Conservation (phyloP, 192 early-diverging fungal species). For the Entomortierella chlamydospora region DNA sequence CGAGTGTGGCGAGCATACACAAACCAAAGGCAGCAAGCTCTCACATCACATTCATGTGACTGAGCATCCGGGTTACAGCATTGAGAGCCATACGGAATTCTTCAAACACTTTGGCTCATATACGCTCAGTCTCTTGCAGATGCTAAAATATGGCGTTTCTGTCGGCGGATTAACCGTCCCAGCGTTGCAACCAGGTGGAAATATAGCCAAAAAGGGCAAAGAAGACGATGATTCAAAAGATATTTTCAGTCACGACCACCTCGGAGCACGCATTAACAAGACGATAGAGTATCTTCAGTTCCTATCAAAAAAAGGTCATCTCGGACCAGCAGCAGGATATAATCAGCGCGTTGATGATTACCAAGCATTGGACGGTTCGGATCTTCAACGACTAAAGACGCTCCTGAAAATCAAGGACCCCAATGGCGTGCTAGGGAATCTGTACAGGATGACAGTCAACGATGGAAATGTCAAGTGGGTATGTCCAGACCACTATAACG, state of each 20-base stretch:
- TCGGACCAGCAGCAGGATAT: background rate
- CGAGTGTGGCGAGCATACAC: constrained; percentile 31
- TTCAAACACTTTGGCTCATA: constrained; percentile 21
- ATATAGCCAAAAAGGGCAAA: too few relatives aligned
- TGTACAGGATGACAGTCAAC: constrained; percentile 12
- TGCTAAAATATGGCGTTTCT: constrained; percentile 27
- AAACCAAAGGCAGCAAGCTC: constrained; percentile 3
- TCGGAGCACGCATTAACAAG: background rate
- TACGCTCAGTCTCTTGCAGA: constrained; percentile 21
- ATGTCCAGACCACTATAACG: constrained; percentile 31
- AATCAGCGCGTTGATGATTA: background rate
- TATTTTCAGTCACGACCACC: background rate
- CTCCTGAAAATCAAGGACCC: constrained; percentile 11
- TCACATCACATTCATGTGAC: constrained; percentile 33
- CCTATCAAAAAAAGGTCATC: background rate
- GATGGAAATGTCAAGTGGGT: constrained; percentile 44
- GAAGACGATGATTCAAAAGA: background rate
- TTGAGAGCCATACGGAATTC: constrained; percentile 23
- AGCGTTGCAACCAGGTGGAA: background rate
- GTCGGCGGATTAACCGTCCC: constrained; percentile 19
- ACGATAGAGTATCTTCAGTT: constrained; percentile 1
- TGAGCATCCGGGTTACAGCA: constrained; percentile 22
- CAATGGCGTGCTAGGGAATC: constrained; percentile 8
- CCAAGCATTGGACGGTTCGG: constrained; percentile 5
- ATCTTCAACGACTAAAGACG: constrained; percentile 5